phyloP scores from a whole-genome alignment of 208 protist genomes.

The Novymonas esmeraldas region DNA sequence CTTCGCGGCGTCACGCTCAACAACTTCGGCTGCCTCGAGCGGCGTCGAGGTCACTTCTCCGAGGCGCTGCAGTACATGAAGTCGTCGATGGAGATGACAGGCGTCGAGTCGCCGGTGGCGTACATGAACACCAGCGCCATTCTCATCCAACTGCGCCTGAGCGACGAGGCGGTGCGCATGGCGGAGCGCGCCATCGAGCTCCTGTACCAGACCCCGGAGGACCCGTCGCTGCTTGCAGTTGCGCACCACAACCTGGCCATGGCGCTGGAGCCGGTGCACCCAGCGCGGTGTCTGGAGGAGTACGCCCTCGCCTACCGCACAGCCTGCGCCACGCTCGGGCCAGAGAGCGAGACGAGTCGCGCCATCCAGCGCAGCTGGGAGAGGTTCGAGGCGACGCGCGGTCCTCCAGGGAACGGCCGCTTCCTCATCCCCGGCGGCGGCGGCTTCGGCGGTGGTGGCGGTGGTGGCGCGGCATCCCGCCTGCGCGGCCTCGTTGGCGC shows the following conservation, averaged over 20 bases:
- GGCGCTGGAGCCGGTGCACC: slow-evolving; percentile 82
- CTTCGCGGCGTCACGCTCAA: slow-evolving; percentile 87
- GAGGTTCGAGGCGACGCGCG: slow-evolving; percentile 48
- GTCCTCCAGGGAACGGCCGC: neutral
- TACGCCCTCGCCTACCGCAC: slow-evolving; percentile 69
- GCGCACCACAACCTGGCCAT: slow-evolving; percentile 93
- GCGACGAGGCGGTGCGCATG: slow-evolving; percentile 77
- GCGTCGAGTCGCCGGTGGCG: slow-evolving; percentile 77
- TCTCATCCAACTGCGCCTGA: slow-evolving; percentile 76
- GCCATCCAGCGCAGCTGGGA: slow-evolving; percentile 77
- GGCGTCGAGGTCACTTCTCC: slow-evolving; percentile 79
- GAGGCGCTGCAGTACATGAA: slow-evolving; percentile 78
- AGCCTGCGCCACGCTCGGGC: slow-evolving; percentile 48
- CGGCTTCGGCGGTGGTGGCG: too few relatives aligned
- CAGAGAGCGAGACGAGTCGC: slow-evolving; percentile 55
- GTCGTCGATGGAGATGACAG: slow-evolving; percentile 74
- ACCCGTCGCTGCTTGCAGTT: slow-evolving; percentile 80
- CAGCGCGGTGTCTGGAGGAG: slow-evolving; percentile 62
- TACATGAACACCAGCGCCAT: slow-evolving; percentile 93
- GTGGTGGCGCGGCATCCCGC: neutral
- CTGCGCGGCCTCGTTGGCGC: neutral
- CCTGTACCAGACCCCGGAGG: slow-evolving; percentile 67
- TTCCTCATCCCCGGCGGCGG: slow-evolving; percentile 5
- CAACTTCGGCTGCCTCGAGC: slow-evolving; percentile 91
- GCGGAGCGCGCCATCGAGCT: slow-evolving; percentile 74